These are phyloP conservation scores for Mucor saturninus DNA, from an alignment of 371 early-diverging fungal genomes.

Conservation along the genomic window DNA sequence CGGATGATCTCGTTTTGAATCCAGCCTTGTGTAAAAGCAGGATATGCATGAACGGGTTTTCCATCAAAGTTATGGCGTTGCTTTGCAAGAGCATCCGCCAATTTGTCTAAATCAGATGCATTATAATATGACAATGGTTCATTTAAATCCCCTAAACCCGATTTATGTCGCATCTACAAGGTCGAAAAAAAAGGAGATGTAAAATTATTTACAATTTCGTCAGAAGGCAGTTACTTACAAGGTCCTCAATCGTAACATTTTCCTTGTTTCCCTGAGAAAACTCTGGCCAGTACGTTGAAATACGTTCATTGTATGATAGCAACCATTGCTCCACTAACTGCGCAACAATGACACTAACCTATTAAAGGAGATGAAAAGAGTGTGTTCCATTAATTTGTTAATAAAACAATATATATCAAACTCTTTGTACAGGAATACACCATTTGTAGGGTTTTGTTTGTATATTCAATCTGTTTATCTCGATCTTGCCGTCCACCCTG, in stretches of 20 bases:
- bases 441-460: slow-evolving; percentile 62
- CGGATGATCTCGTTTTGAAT: slow-evolving; percentile 73
- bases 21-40: slow-evolving; percentile 72
- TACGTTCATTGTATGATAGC: slow-evolving; percentile 56
- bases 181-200: no score
- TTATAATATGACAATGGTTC: slow-evolving; percentile 39
- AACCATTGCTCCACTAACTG: slow-evolving; percentile 64
- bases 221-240: slow-evolving; percentile 29
- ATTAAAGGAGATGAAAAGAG: no score
- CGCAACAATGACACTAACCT: slow-evolving; percentile 40
- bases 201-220: no score
- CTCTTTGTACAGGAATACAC: slow-evolving; percentile 72
- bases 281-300: slow-evolving; percentile 78
- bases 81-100: slow-evolving; percentile 51
- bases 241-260: slow-evolving; percentile 65
- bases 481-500: slow-evolving; percentile 68
- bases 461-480: slow-evolving; percentile 43
- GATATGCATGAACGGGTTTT: slow-evolving; percentile 57
- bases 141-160: slow-evolving; percentile 66
- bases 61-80: slow-evolving; percentile 73
- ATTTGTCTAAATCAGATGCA: slow-evolving; percentile 34
- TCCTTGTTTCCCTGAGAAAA: slow-evolving; percentile 77
- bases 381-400: no score
- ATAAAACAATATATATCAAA: slow-evolving; percentile 36
- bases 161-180: slow-evolving; percentile 62